Base-by-base conservation (phyloP, 345 rosid species). In the Lepidium africanum region DNA sequence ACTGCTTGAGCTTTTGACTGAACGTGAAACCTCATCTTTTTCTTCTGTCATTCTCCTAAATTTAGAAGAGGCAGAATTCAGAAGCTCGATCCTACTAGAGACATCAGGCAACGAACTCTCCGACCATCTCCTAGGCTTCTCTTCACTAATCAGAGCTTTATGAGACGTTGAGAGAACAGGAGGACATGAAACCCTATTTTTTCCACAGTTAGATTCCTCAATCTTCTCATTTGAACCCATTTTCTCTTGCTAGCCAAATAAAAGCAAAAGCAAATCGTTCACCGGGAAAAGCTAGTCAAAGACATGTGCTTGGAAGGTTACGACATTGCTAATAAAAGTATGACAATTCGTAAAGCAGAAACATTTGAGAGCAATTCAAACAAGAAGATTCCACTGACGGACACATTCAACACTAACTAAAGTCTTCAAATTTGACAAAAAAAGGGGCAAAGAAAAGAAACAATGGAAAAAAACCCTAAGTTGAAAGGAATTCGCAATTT, bases 1-100 rank as follows among this genome's bases (percentile, higher is more conserved):
- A 63, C 65, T 46, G 61, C 80, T 76, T 2, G 87, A 71, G 76
- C 79, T 75, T 56, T 63, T 45, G 43, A 88, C 90, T 2, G 89
- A 72, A 40, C 84, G 87, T 39, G 91, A 93, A 45, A 80, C 51
- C 35, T 81, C 85, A 35, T 90, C 95, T 53, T 72, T 89, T 40
- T 85, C 84, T 72, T 76, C 77, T 2, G 94, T 86, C 58, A 93
- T 73, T 71, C 70, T 77, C 83, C 58, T 81, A 72, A 87, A 81
- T 43, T 48, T 86, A 63, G 82, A 85, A 33, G 93, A 87, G 45
- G 93, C 77, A 21, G 92, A 84, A 45, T 80, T 78, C 30, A 83
- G 76, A 68, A 90, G 71, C 27, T 70, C 82, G 15, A 78, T 12
- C 37, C 81, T 76, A 38, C 40, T 65, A 14, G 85, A 68, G 7